Conservation (phyloP, 2,329 filamentous ascomycete genomes). For the Fusarium fujikuroi region DNA sequence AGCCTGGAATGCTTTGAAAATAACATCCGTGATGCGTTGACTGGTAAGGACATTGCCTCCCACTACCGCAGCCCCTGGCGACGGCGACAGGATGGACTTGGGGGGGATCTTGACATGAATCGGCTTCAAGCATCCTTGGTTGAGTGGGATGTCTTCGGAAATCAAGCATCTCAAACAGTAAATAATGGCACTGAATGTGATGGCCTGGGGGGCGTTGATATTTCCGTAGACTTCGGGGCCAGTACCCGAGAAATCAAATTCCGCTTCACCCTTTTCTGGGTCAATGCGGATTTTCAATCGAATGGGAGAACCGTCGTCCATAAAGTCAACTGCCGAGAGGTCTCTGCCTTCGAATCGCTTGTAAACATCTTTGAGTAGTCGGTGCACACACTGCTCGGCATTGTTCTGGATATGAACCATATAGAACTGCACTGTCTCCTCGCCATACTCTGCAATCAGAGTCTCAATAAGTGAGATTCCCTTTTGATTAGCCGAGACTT, state of each 20-base stretch:
- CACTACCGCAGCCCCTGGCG: conserved; percentile 81
- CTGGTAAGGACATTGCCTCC: conserved; percentile 76
- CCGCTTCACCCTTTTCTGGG: conserved; percentile 76
- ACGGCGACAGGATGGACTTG: conserved; percentile 78
- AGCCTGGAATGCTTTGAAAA: conserved; percentile 77
- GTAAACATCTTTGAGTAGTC: conserved; percentile 76
- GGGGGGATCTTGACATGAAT: conserved; percentile 79
- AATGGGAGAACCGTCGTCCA: conserved; percentile 87
- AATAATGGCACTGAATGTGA: conserved; percentile 88
- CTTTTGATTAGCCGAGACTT: conserved; percentile 86
- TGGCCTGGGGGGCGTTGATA: conserved; percentile 83
- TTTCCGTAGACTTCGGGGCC: conserved; percentile 84
- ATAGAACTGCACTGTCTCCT: conserved; percentile 83
- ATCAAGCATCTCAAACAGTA: conserved; percentile 86
- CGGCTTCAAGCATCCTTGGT: conserved; percentile 82
- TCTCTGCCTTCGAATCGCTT: conserved; percentile 76
- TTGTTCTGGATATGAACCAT: conserved; percentile 86
- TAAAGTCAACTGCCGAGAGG: conserved; percentile 78
- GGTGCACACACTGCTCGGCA: conserved; percentile 78
- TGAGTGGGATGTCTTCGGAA: conserved; percentile 82
- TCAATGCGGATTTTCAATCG: conserved; percentile 79
- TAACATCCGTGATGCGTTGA: conserved; percentile 58
- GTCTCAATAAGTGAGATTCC: conserved; percentile 83
- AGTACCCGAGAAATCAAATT: conserved; percentile 84
- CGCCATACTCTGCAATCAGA: conserved; percentile 80